Conservation (phyloP, 2,329 filamentous ascomycete genomes). For the Elsinoe batatas region DNA sequence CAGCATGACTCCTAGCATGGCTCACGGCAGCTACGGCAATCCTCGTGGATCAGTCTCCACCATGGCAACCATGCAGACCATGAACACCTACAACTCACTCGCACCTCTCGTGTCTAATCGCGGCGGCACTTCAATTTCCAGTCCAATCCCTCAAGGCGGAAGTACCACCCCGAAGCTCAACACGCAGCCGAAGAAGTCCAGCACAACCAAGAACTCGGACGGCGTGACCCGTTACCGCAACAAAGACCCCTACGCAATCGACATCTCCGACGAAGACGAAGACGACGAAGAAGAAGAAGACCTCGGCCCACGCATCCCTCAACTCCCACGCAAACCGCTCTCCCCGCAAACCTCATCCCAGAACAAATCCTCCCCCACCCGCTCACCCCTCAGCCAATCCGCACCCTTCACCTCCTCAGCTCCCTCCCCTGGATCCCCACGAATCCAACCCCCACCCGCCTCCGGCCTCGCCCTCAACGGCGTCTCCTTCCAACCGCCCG, state of each 20-base stretch:
- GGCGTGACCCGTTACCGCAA: constrained; percentile 66
- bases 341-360: neutral
- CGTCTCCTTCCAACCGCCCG: constrained; percentile 8
- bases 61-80: constrained; percentile 10
- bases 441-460: neutral
- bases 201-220: neutral
- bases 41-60: constrained; percentile 8
- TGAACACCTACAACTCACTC: constrained; percentile 8
- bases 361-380: neutral
- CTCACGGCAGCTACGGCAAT: neutral
- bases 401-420: neutral
- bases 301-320: neutral
- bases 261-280: constrained; percentile 51
- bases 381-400: neutral
- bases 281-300: constrained; percentile 41
- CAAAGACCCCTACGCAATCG: constrained; percentile 88
- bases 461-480: constrained; percentile 9
- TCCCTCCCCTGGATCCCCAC: neutral
- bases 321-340: constrained; percentile 6
- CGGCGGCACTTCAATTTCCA: neutral
- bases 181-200: constrained; percentile 4
- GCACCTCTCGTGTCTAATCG: constrained; percentile 10
- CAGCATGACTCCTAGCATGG: neutral
- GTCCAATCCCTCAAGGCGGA: neutral
- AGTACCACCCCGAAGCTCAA: constrained; percentile 4